phyloP scores from a whole-genome alignment of 2,329 filamentous ascomycete genomes.

The Emericellopsis atlantica region DNA sequence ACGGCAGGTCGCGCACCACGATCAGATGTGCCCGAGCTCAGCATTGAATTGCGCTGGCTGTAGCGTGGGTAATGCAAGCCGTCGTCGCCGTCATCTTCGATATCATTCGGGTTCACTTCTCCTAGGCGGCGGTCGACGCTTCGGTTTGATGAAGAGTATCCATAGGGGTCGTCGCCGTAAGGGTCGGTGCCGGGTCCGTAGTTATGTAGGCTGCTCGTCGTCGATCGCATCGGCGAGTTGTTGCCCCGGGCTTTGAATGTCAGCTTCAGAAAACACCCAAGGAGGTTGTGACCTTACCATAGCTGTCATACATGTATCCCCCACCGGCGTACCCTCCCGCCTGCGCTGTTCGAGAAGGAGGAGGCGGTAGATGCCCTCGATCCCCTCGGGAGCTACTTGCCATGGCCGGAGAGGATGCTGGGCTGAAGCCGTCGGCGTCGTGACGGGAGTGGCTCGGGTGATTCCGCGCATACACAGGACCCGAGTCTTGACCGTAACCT shows the following conservation, averaged over 20 bases:
- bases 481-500: conserved; percentile 9
- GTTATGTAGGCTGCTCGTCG: conserved; percentile 1
- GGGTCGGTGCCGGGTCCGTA: conserved; percentile 4
- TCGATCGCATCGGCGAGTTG: conserved; percentile 1
- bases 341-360: conserved; percentile 17
- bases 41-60: conserved; percentile 40
- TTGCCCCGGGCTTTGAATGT: background rate
- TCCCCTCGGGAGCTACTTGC: conserved; percentile 53
- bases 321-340: background rate
- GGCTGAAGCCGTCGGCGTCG: conserved; percentile 55
- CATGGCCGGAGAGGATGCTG: conserved; percentile 51
- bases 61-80: conserved; percentile 46
- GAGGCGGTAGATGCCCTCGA: conserved; percentile 20
- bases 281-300: background rate
- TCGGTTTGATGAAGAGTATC: conserved; percentile 31
- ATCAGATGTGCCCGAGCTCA: conserved; percentile 35
- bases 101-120: conserved; percentile 63
- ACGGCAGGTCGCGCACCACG: conserved; percentile 21
- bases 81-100: conserved; percentile 82
- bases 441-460: conserved; percentile 34
- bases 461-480: conserved; percentile 10
- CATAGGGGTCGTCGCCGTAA: conserved; percentile 49
- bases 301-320: conserved; percentile 1
- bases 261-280: background rate
- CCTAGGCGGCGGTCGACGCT: conserved; percentile 37